A percentile compares a stretch with the other conserved stretches of the same genome.
Evolutionary conservation across 768 basidiomycete species (phyloP).

Genomic region (Termitomyces eurrhizus): DNA sequence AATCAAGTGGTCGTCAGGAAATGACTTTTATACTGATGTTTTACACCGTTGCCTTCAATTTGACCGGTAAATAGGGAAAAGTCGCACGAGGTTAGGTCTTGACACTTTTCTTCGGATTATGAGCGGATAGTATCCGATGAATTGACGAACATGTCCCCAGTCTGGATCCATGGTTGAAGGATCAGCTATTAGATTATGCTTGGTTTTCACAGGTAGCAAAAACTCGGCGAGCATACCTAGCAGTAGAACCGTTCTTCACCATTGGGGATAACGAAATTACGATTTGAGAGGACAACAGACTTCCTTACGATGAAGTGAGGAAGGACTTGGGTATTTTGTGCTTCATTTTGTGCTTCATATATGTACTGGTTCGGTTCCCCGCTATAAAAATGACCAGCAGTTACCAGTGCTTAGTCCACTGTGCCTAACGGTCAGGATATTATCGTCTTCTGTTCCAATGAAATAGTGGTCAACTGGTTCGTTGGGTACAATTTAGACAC

Average conservation of each 20-base stretch:
- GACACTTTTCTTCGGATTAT: not conserved
- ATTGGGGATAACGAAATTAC: not conserved
- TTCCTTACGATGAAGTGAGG: not conserved
- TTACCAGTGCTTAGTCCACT: no score
- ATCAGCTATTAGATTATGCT: not conserved
- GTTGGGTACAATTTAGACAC: no score
- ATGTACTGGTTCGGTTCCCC: no score
- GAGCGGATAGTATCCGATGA: slow-evolving; percentile 10
- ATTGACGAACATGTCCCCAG: slow-evolving; percentile 12
- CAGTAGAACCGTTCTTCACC: no score
- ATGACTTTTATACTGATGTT: not conserved
- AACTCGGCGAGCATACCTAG: no score
- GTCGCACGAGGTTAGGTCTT: not conserved
- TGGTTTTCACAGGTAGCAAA: not conserved
- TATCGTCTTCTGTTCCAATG: no score
- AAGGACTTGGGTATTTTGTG: not conserved
- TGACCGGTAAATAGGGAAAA: not conserved
- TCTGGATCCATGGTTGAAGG: not conserved
- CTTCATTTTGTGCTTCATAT: no score
- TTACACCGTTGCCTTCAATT: not conserved
- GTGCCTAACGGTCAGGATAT: no score
- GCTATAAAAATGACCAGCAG: no score
- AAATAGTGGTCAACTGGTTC: no score
- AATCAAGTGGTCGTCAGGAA: not conserved
- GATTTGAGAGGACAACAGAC: not conserved